phyloP scores from a whole-genome alignment of 129 eudicot species.

The Arctium minus region DNA sequence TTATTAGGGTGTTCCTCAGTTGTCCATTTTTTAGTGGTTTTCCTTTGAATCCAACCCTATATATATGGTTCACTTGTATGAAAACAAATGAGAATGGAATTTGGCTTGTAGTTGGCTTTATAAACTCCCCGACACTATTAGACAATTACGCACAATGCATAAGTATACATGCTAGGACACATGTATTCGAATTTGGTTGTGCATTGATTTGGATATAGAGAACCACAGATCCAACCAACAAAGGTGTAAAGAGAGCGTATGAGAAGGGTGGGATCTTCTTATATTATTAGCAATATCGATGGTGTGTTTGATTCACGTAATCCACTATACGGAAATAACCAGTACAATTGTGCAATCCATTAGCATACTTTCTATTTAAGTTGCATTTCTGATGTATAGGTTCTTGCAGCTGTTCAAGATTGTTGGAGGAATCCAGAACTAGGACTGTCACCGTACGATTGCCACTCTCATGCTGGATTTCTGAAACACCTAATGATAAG shows the following conservation, averaged over 20 bases:
- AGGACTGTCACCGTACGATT: conserved; percentile 75
- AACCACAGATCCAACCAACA: background rate
- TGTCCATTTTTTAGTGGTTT: background rate
- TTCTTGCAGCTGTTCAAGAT: conserved; percentile 91
- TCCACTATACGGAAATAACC: background rate
- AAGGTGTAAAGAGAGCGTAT: background rate
- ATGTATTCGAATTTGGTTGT: background rate
- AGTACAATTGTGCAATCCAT: background rate
- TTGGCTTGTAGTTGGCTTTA: background rate
- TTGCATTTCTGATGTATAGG: conserved; percentile 66
- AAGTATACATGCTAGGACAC: background rate
- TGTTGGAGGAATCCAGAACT: conserved; percentile 74
- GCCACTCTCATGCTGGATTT: conserved; percentile 79
- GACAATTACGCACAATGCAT: background rate
- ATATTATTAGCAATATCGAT: background rate
- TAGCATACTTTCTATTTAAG: conserved; percentile 29
- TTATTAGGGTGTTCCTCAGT: background rate
- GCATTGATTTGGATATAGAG: background rate
- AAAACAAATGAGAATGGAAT: background rate
- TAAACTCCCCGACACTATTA: background rate
- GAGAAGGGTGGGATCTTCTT: background rate
- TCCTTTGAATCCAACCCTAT: background rate
- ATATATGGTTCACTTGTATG: background rate
- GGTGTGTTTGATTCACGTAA: background rate
- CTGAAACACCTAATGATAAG: conserved; percentile 83